Base-by-base conservation (phyloP, 805 yeast genomes). In the Myxozyma mucilagina region DNA sequence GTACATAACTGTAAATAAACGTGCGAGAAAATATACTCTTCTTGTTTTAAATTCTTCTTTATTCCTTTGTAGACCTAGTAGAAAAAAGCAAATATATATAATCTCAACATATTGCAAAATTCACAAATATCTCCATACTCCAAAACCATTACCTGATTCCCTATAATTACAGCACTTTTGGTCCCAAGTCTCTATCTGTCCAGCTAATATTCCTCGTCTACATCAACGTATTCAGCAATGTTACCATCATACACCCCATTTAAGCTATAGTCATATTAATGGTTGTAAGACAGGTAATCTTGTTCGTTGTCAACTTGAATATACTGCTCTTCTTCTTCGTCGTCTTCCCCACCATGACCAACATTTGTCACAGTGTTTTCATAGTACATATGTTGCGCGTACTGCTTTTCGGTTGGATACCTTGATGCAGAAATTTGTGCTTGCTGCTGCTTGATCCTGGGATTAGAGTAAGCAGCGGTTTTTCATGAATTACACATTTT, bases 261-360 rank as follows among this genome's bases (percentile, higher is more conserved):
- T 6, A 38, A 13, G 31, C 36, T 20, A 16, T 29, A 14, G n/a
- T 41, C 35, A 31, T 51, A 41, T 3, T 51, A 47, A 31, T 8
- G 41, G n/a, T 14, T 31, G 20, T 24, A 51, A 3, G 39, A 32
- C 31, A 29, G 14, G 41, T 51, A 39, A 7, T 38, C 13, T 11
- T 29, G 49, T 34, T 39, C 53, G 1, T 39, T 44, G 31, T 49
- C 53, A 38, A 10, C 29, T 20, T 35, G 35, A 16, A 36, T 13
- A 29, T 49, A 38, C 41, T 49, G 53, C 51, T 47, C 51, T 14
- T 47, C 51, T 5, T 47, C 53, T 20, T 32, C 43, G 20, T 49
- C 53, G 34, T 35, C 44, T 32, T 36, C 32, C 34, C 13, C 38
- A 8, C 14, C 35, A 29, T 29, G 20, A 20, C 13, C 13, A 18